These are phyloP conservation scores for Pulveroboletus sp. DNA, from an alignment of 768 basidiomycete species.

Conservation along the genomic window DNA sequence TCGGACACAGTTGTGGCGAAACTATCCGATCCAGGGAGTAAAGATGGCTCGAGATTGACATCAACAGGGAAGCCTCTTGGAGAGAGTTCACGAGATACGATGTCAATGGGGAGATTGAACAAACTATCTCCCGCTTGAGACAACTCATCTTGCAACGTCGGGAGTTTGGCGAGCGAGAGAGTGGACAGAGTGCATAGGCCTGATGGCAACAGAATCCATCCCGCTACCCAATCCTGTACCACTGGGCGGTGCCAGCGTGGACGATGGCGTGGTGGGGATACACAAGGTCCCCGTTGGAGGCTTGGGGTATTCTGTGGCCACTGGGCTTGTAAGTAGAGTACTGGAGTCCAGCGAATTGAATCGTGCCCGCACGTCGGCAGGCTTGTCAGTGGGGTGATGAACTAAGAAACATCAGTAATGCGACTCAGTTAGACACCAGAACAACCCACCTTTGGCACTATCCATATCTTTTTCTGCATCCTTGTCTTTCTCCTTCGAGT, in stretches of 20 bases:
- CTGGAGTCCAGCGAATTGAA: constrained; percentile 64
- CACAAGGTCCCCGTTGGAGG: constrained; percentile 10
- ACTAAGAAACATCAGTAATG: constrained; percentile 11
- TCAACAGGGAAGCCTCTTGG: too few species aligned
- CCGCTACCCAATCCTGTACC: constrained; percentile 20
- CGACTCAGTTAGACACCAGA: background rate
- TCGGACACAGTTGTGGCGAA: constrained; percentile 30
- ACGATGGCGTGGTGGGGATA: constrained; percentile 24
- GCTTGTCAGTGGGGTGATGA: constrained; percentile 32
- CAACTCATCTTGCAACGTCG: too few species aligned
- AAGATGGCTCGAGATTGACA: too few species aligned
- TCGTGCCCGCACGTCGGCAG: constrained; percentile 41
- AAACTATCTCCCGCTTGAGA: too few species aligned
- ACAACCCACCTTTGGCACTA: constrained; percentile 33
- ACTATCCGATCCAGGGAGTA: too few species aligned
- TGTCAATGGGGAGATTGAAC: too few species aligned
- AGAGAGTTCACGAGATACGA: too few species aligned
- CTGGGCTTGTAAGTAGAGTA: constrained; percentile 30
- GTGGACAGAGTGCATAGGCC: constrained; percentile 75
- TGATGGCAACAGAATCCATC: constrained; percentile 67
- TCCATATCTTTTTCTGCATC: constrained; percentile 38
- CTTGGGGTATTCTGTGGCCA: constrained; percentile 13
- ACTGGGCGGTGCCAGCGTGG: constrained; percentile 38
- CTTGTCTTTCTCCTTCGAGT: constrained; percentile 54
- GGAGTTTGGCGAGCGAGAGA: constrained; percentile 51